Percentiles rank a stretch among this genome's conserved stretches.
Conservation (phyloP, 495 filamentous ascomycete species). For the Darksidea phi region DNA sequence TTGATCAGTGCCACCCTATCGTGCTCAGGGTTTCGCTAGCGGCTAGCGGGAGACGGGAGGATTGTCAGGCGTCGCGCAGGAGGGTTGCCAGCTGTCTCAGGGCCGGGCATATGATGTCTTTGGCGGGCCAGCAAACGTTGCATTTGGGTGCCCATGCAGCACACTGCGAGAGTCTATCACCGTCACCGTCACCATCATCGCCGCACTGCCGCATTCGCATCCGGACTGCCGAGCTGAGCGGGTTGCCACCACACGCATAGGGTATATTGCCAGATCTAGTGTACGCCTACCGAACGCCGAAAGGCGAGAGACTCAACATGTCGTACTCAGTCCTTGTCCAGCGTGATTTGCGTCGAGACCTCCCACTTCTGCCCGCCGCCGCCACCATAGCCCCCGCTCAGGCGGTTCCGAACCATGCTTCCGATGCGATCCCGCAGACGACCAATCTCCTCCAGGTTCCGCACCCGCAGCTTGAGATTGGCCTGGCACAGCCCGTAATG, state of each 20-base stretch:
- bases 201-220: background rate
- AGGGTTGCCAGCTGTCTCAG: constrained; percentile 1
- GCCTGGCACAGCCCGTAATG: constrained; percentile 97
- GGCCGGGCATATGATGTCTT: background rate
- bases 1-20: constrained; percentile 18
- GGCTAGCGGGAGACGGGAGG: background rate
- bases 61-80: background rate
- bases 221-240: background rate
- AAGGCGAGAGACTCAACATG: too few species aligned
- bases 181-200: background rate
- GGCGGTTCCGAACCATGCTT: constrained; percentile 75
- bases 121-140: background rate
- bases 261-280: background rate
- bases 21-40: background rate
- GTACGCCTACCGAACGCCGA: too few species aligned
- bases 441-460: constrained; percentile 62
- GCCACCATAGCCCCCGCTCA: constrained; percentile 83
- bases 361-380: constrained; percentile 84
- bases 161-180: background rate
- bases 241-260: background rate
- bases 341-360: constrained; percentile 53
- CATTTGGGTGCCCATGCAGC: background rate
- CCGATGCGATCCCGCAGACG: constrained; percentile 71
- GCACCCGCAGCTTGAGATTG: constrained; percentile 75
- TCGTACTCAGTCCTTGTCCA: constrained; percentile 41